phyloP scores from a whole-genome alignment of 2,329 filamentous ascomycete species.

The Sphaerulina vaccinii region DNA sequence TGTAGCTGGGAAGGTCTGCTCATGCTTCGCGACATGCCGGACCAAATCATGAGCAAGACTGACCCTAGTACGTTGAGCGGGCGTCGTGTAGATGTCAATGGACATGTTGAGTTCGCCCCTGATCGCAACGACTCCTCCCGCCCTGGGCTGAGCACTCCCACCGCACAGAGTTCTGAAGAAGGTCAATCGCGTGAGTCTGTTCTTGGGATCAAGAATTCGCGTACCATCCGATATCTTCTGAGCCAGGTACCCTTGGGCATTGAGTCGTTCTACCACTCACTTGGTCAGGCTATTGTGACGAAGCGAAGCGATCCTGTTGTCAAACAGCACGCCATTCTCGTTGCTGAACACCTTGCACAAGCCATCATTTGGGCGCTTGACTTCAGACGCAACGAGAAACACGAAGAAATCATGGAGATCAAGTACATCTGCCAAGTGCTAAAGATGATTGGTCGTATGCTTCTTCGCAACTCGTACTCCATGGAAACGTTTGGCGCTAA shows the following conservation, averaged over 20 bases:
- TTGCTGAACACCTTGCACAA: slow-evolving; percentile 69
- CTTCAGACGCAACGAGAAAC: slow-evolving; percentile 23
- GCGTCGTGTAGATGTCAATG: slow-evolving; percentile 32
- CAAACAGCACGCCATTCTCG: slow-evolving; percentile 60
- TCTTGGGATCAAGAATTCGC: slow-evolving; percentile 68
- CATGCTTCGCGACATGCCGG: slow-evolving; percentile 70
- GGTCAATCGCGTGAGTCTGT: slow-evolving; percentile 19
- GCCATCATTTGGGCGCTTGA: slow-evolving; percentile 43
- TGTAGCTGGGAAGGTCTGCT: slow-evolving; percentile 83
- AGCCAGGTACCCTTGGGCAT: slow-evolving; percentile 75
- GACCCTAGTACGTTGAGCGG: slow-evolving; percentile 39
- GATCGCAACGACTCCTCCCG: slow-evolving; percentile 17
- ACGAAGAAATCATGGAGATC: slow-evolving; percentile 26
- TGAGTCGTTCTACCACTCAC: slow-evolving; percentile 79
- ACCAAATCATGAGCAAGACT: slow-evolving; percentile 58
- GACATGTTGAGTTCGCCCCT: slow-evolving; percentile 29
- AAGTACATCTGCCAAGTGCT: slow-evolving; percentile 30
- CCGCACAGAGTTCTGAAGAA: slow-evolving; percentile 10
- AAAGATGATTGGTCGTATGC: slow-evolving; percentile 25
- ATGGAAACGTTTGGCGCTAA: slow-evolving; percentile 31
- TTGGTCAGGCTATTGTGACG: slow-evolving; percentile 77
- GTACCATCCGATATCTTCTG: slow-evolving; percentile 72
- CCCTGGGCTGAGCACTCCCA: slow-evolving; percentile 3
- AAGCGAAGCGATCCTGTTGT: slow-evolving; percentile 66
- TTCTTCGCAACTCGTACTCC: slow-evolving; percentile 29